Conservation (phyloP, 75 land plant species). For the Sequoia sempervirens region DNA sequence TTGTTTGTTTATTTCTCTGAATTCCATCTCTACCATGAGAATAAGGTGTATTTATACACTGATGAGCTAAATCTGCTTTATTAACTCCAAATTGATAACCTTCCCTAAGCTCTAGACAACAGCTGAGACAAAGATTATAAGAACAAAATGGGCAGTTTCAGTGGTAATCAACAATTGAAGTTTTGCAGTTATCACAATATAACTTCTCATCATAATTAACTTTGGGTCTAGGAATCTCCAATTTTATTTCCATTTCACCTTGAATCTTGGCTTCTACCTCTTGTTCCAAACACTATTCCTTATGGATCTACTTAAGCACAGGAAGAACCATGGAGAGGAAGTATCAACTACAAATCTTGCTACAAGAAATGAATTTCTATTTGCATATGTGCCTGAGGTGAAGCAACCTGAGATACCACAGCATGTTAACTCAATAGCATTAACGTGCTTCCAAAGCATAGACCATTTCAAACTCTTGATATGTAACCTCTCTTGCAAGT, state of each 20-base stretch:
- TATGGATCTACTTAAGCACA: slow-evolving; percentile 53
- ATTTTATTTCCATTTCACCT: slow-evolving; percentile 36
- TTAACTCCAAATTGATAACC: slow-evolving; percentile 24
- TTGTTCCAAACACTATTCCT: slow-evolving; percentile 63
- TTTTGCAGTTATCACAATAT: slow-evolving; percentile 77
- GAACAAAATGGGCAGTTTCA: slow-evolving; percentile 70
- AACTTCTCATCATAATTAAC: slow-evolving; percentile 61
- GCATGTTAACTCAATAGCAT: no score
- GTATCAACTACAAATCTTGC: background rate
- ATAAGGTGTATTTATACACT: background rate
- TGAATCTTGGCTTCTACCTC: slow-evolving; percentile 48
- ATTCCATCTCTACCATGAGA: slow-evolving; percentile 15
- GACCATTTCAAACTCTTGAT: no score
- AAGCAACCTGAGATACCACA: no score
- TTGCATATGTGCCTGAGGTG: no score
- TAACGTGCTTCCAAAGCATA: no score
- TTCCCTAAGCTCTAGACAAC: slow-evolving; percentile 74
- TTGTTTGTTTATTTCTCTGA: background rate
- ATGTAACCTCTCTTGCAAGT: no score
- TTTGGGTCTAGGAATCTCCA: slow-evolving; percentile 44
- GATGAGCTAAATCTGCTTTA: slow-evolving; percentile 18
- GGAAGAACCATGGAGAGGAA: slow-evolving; percentile 70
- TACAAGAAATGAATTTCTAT: no score
- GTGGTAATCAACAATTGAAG: slow-evolving; percentile 84
- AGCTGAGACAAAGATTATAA: slow-evolving; percentile 81